phyloP scores from a whole-genome alignment of 257 asterid genomes.

The Pogostemon cablin region DNA sequence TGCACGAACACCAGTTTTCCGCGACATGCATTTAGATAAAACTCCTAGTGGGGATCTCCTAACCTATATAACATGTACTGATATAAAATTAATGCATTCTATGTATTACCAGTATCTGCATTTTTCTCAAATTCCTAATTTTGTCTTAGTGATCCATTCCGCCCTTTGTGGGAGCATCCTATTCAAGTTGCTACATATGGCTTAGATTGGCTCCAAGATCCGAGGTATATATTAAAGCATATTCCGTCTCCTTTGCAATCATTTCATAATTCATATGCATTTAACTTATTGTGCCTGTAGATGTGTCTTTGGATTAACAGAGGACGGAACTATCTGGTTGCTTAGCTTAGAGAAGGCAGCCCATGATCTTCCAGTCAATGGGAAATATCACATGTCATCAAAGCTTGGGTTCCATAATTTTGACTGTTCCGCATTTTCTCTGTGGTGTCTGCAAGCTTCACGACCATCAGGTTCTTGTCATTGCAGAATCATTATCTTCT shows the following conservation, averaged over 20 bases:
- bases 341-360: slow-evolving; percentile 65
- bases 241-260: slow-evolving; percentile 16
- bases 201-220: slow-evolving; percentile 83
- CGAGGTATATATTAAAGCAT: slow-evolving; percentile 53
- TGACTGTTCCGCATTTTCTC: slow-evolving; percentile 62
- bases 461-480: slow-evolving; percentile 59
- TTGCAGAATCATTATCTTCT: slow-evolving; percentile 4
- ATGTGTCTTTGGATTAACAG: slow-evolving; percentile 65
- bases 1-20: not conserved
- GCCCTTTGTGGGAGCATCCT: slow-evolving; percentile 75
- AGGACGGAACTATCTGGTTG: slow-evolving; percentile 81
- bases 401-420: slow-evolving; percentile 63
- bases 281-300: slow-evolving; percentile 46
- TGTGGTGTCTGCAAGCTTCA: slow-evolving; percentile 85
- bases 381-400: slow-evolving; percentile 51
- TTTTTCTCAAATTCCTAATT: slow-evolving; percentile 26
- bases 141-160: slow-evolving; percentile 84
- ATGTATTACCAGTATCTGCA: slow-evolving; percentile 20
- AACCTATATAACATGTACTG: not conserved
- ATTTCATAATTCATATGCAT: slow-evolving; percentile 20
- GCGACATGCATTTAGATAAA: not conserved
- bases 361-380: slow-evolving; percentile 61
- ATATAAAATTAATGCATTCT: slow-evolving; percentile 9
- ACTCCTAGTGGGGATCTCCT: not conserved
- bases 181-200: slow-evolving; percentile 54